A percentile compares a stretch with the other conserved stretches of the same genome.
phyloP scores from a whole-genome alignment of 306 rosid species.

The Abrus precatorius region DNA sequence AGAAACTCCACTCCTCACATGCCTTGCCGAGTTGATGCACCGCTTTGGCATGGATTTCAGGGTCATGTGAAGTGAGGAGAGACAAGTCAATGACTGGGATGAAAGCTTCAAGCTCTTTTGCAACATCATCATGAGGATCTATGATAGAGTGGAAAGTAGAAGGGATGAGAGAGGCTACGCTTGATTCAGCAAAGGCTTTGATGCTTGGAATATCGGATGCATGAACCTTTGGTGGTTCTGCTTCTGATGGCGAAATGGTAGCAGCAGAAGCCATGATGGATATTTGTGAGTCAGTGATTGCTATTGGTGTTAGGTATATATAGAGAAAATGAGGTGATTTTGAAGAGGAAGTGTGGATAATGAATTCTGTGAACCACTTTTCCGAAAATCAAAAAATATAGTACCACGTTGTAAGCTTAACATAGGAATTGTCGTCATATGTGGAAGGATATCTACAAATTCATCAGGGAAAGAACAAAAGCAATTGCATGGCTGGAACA shows the following conservation, averaged over 20 bases:
- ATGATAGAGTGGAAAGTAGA: constrained; percentile 49
- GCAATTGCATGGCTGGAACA: no score
- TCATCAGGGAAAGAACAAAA: no score
- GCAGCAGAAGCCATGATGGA: constrained; percentile 44
- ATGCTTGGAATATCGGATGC: constrained; percentile 52
- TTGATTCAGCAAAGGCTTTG: constrained; percentile 56
- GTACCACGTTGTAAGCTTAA: no score
- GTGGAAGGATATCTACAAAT: no score
- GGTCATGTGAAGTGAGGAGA: constrained; percentile 52
- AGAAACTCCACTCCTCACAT: constrained; percentile 65
- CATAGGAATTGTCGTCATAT: no score
- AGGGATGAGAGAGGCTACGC: constrained; percentile 45
- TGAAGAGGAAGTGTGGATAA: no score
- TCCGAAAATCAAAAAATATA: no score
- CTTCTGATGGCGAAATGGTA: no score
- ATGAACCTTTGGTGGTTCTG: constrained; percentile 14
- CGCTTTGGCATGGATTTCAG: constrained; percentile 44
- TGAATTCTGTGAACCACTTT: no score
- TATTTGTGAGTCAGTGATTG: not conserved
- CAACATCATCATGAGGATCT: constrained; percentile 44
- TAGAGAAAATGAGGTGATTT: no score
- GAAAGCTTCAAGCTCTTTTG: constrained; percentile 49
- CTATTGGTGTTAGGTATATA: no score
- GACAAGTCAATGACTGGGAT: constrained; percentile 64
- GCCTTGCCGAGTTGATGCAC: constrained; percentile 52